Evolutionary conservation across 345 rosid species (phyloP).

Genomic region (Salix exigua): DNA sequence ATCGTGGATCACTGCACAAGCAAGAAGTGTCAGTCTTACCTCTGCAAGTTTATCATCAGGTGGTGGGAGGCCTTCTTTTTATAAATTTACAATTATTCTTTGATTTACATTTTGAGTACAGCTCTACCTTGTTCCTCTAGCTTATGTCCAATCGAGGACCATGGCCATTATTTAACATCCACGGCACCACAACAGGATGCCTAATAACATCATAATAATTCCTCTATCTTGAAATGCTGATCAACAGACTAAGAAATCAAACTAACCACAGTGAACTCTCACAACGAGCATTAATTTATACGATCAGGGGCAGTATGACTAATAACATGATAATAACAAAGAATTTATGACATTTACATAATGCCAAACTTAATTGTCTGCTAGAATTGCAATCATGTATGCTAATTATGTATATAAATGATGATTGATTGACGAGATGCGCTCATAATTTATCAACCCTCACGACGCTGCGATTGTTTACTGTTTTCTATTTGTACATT

Average conservation of each 20-base stretch:
- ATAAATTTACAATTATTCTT: no score
- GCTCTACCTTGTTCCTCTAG: no score
- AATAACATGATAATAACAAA: background rate
- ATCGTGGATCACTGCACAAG: no score
- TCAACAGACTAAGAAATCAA: background rate
- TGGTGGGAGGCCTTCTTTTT: background rate
- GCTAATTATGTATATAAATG: background rate
- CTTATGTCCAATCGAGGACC: no score
- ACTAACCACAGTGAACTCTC: background rate
- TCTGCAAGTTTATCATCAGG: background rate
- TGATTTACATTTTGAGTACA: no score
- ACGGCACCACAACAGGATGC: no score
- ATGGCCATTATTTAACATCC: no score
- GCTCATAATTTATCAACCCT: background rate
- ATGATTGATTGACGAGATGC: background rate
- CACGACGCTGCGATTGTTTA: background rate
- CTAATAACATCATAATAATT: no score
- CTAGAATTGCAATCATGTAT: background rate
- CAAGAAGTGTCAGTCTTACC: no score
- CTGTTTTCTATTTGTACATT: constrained; percentile 58
- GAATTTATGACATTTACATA: background rate
- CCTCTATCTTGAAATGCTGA: background rate
- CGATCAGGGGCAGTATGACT: background rate
- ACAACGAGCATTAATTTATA: background rate
- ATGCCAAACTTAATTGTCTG: constrained; percentile 4